These are phyloP conservation scores for Neckera pumila DNA, from an alignment of 225 moss, liverwort and hornwort species.

Conservation along the genomic window DNA sequence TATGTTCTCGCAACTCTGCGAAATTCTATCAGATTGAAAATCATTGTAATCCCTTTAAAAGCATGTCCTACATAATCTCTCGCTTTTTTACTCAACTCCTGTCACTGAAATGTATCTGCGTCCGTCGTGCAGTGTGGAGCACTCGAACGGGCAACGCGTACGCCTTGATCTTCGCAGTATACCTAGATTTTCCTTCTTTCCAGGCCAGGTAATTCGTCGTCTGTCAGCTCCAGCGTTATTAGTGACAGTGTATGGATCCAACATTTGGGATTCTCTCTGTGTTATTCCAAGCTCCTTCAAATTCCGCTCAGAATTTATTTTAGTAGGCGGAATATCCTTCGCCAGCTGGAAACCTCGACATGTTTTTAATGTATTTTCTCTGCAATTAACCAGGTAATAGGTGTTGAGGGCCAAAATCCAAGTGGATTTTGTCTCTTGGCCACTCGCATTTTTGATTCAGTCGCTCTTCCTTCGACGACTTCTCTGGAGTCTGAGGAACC, in stretches of 20 bases:
- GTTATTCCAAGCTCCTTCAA: neutral
- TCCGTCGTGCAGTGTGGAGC: conserved; percentile 45
- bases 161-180: conserved; percentile 77
- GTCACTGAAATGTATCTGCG: neutral
- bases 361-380: neutral
- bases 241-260: neutral
- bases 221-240: neutral
- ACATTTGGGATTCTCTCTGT: neutral
- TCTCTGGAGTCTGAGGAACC: conserved; percentile 34
- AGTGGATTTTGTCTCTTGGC: conserved; percentile 81
- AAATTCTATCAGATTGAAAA: neutral
- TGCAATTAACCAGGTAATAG: conserved; percentile 43
- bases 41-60: neutral
- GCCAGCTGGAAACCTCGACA: neutral
- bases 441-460: conserved; percentile 48
- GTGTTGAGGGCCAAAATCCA: conserved; percentile 79
- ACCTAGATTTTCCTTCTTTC: conserved; percentile 66
- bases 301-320: neutral
- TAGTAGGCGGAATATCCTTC: neutral
- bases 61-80: neutral
- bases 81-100: neutral
- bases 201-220: conserved; percentile 64
- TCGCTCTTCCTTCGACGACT: conserved; percentile 15
- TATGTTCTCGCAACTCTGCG: neutral
- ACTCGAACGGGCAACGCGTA: conserved; percentile 66